These are phyloP conservation scores for Botrytis hyacinthi DNA, from an alignment of 2,329 filamentous ascomycete genomes.

Conservation along the genomic window DNA sequence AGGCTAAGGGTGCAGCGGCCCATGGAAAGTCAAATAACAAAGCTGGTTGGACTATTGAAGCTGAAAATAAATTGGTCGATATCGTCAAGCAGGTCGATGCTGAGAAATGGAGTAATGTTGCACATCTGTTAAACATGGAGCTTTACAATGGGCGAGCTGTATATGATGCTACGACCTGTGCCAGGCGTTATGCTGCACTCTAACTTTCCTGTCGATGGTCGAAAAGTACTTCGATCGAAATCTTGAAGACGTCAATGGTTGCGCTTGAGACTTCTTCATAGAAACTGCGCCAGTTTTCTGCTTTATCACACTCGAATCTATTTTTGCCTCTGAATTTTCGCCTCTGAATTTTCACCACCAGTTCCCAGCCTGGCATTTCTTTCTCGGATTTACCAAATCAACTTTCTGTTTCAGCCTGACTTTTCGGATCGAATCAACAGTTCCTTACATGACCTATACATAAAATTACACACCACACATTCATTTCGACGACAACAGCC, in stretches of 20 bases:
- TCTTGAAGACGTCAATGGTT: not conserved
- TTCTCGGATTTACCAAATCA: not conserved
- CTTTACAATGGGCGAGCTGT: not conserved
- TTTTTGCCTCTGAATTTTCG: too few species aligned
- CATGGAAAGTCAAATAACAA: conserved; percentile 1
- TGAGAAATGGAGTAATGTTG: conserved; percentile 31
- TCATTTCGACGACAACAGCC: not conserved
- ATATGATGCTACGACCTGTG: conserved; percentile 13
- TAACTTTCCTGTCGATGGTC: not conserved
- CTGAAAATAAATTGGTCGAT: conserved; percentile 28
- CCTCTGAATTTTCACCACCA: too few species aligned
- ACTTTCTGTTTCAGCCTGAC: not conserved
- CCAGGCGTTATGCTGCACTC: conserved; percentile 17
- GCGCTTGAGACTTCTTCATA: not conserved
- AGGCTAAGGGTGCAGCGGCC: conserved; percentile 3
- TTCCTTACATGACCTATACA: not conserved
- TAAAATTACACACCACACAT: not conserved
- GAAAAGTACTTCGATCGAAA: not conserved
- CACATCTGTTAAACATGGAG: conserved; percentile 18
- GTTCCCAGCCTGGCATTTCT: not conserved
- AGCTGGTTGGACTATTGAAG: conserved; percentile 26
- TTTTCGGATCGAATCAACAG: not conserved
- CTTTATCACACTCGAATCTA: not conserved
- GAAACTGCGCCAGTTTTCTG: not conserved
- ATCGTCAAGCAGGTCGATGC: conserved; percentile 26